These are phyloP conservation scores for Metschnikowia lochheadii DNA, from an alignment of 805 yeast species.

Conservation along the genomic window DNA sequence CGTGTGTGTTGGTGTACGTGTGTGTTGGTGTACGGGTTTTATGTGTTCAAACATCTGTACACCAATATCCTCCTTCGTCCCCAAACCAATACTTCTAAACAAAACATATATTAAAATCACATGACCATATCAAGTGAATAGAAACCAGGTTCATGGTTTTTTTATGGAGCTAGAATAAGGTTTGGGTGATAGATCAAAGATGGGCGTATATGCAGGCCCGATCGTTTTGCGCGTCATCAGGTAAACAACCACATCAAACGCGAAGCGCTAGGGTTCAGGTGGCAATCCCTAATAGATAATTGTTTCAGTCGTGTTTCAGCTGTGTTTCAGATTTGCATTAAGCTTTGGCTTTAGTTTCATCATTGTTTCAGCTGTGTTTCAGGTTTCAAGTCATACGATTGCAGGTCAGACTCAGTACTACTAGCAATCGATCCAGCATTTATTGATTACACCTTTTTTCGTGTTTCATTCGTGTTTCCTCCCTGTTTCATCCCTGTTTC, in stretches of 20 bases:
- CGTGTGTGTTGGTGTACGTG: too few relatives aligned
- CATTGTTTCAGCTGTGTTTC: background rate
- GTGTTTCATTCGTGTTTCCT: background rate
- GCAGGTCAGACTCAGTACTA: too few relatives aligned
- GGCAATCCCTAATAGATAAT: background rate
- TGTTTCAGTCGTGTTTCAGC: background rate
- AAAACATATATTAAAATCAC: too few relatives aligned
- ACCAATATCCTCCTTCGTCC: too few relatives aligned
- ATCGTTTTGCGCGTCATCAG: background rate
- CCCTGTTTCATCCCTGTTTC: background rate
- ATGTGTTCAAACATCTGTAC: too few relatives aligned
- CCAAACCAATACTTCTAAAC: too few relatives aligned
- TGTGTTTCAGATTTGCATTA: background rate
- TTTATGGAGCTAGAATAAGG: background rate
- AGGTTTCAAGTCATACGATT: too few relatives aligned
- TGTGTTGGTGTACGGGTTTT: too few relatives aligned
- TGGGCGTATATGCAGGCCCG: background rate
- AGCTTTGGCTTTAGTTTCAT: background rate
- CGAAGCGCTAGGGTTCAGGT: background rate
- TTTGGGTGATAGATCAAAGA: background rate
- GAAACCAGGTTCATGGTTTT: background rate
- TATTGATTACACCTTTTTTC: too few relatives aligned
- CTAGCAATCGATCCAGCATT: too few relatives aligned
- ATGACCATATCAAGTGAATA: too few relatives aligned
- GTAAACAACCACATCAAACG: background rate